Evolutionary conservation across 192 early-diverging fungal species (phyloP).

Genomic region (Entomortierella parvispora): DNA sequence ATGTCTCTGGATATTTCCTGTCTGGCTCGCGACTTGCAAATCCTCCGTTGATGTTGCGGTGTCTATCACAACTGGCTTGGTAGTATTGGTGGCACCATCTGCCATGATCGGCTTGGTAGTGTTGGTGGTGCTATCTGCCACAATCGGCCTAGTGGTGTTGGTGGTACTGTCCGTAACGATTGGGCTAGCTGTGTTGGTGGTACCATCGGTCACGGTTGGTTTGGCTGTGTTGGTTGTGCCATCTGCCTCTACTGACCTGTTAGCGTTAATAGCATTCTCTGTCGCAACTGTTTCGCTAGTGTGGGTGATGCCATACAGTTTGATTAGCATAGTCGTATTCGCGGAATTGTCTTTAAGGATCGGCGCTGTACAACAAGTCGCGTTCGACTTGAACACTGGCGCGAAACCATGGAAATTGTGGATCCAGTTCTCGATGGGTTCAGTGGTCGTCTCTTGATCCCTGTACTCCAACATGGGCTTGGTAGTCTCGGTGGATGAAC

Average conservation of each 20-base stretch:
- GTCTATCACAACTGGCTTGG: background rate
- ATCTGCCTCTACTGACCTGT: no score
- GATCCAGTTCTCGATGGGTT: constrained; percentile 50
- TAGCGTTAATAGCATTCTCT: no score
- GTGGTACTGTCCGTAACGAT: background rate
- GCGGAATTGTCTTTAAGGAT: background rate
- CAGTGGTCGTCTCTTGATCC: constrained; percentile 42
- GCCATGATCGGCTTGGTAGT: no score
- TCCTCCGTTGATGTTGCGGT: constrained; percentile 12
- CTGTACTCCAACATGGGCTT: constrained; percentile 26
- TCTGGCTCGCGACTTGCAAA: background rate
- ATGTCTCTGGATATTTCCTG: background rate
- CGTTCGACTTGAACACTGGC: background rate
- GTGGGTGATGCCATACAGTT: no score
- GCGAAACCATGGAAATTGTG: constrained; percentile 28
- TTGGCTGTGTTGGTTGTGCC: constrained; percentile 11
- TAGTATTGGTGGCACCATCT: constrained; percentile 7
- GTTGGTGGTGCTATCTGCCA: no score
- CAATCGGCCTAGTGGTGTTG: no score
- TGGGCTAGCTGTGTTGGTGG: background rate
- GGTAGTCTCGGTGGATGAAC: constrained; percentile 7
- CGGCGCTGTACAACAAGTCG: background rate
- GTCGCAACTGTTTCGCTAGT: no score
- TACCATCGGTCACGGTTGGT: background rate
- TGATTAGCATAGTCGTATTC: background rate